These are phyloP conservation scores for Scleroderma bovista DNA, from an alignment of 768 basidiomycete genomes.

Conservation along the genomic window DNA sequence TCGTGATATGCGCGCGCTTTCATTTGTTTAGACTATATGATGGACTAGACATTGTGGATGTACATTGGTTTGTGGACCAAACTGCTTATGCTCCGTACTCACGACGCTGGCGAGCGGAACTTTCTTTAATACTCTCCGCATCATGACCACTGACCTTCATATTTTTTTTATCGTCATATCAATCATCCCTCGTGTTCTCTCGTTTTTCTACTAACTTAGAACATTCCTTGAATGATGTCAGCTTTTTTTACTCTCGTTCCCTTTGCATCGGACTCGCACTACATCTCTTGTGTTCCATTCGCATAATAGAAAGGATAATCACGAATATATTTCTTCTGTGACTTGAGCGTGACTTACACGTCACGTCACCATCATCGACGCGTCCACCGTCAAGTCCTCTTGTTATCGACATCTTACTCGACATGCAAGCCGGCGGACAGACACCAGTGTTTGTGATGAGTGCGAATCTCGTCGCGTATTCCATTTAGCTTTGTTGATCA, in stretches of 20 bases:
- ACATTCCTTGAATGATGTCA: conserved; percentile 4
- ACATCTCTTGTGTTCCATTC: conserved; percentile 7
- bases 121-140: not conserved
- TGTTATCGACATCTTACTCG: not conserved
- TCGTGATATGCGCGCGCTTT: conserved; percentile 8
- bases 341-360: no score
- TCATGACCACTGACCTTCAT: not conserved
- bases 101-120: not conserved
- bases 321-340: no score
- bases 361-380: no score
- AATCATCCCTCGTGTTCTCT: not conserved
- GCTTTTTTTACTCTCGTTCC: not conserved
- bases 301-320: not conserved
- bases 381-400: no score
- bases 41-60: not conserved
- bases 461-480: conserved; percentile 27
- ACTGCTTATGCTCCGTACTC: conserved; percentile 1
- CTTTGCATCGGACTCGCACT: conserved; percentile 6
- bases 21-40: no score
- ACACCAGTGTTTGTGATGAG: conserved; percentile 85
- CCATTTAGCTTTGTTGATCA: not conserved
- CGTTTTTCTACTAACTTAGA: not conserved
- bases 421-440: conserved; percentile 41
- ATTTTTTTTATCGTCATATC: not conserved
- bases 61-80: not conserved